phyloP scores from a whole-genome alignment of 2,329 filamentous ascomycete genomes.

The Periconia macrospinosa region DNA sequence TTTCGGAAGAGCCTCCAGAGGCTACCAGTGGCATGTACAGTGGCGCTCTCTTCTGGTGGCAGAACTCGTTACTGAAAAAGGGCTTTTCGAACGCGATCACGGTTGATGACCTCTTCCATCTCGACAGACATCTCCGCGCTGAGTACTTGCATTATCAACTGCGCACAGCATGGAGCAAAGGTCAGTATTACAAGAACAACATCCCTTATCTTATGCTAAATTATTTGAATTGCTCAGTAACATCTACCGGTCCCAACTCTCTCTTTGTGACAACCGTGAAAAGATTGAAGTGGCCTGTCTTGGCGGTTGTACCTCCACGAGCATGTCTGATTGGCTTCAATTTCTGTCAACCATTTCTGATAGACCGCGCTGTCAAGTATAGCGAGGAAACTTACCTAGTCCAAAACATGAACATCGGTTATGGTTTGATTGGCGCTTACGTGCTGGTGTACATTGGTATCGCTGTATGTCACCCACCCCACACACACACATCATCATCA shows the following conservation, averaged over 20 bases:
- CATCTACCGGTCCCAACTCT: slow-evolving; percentile 19
- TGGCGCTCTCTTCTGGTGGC: slow-evolving; percentile 56
- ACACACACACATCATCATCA: too few relatives aligned
- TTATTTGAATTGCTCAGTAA: slow-evolving; percentile 10
- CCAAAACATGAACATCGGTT: slow-evolving; percentile 32
- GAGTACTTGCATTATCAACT: slow-evolving; percentile 44
- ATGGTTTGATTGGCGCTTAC: slow-evolving; percentile 38
- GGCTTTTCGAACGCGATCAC: slow-evolving; percentile 51
- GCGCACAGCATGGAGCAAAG: slow-evolving; percentile 44
- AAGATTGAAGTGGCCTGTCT: slow-evolving; percentile 31
- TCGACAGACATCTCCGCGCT: slow-evolving; percentile 51
- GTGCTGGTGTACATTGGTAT: slow-evolving; percentile 39
- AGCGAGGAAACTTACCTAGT: slow-evolving; percentile 17
- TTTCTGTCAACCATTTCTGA: slow-evolving; percentile 41
- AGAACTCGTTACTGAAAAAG: slow-evolving; percentile 54
- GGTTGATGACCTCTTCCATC: slow-evolving; percentile 48
- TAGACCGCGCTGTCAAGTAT: slow-evolving; percentile 33
- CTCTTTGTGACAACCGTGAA: slow-evolving; percentile 29
- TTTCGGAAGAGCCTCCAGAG: slow-evolving; percentile 51
- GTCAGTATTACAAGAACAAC: slow-evolving; percentile 25
- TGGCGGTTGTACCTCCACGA: slow-evolving; percentile 33
- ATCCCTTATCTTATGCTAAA: slow-evolving; percentile 3
- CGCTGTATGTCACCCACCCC: slow-evolving; percentile 23
- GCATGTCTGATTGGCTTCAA: slow-evolving; percentile 39
- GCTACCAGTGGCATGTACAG: slow-evolving; percentile 56